These are phyloP conservation scores for Pseudevernia furfuracea DNA, from an alignment of 495 filamentous ascomycete genomes.

Conservation along the genomic window DNA sequence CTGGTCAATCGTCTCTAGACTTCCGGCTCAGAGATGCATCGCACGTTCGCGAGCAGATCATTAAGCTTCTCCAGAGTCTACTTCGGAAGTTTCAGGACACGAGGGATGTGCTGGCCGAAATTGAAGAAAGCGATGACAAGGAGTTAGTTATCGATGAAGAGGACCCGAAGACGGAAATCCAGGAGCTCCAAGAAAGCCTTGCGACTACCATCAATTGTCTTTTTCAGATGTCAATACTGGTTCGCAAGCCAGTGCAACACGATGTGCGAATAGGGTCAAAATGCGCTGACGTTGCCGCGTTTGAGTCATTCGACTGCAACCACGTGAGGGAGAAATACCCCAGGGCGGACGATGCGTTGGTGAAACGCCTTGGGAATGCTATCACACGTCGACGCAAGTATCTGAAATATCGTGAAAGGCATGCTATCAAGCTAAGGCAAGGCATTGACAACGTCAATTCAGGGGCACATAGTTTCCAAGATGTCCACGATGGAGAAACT, in stretches of 20 bases:
- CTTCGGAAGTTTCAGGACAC: background rate
- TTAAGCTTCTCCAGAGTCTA: background rate
- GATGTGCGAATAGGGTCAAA: constrained; percentile 29
- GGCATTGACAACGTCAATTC: constrained; percentile 4
- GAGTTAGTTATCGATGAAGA: background rate
- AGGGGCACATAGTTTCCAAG: background rate
- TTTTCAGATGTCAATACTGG: constrained; percentile 25
- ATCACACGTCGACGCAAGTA: constrained; percentile 37
- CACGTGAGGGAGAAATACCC: constrained; percentile 31
- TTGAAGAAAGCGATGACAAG: background rate
- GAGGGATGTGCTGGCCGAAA: background rate
- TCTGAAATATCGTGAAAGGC: constrained; percentile 37
- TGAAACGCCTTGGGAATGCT: constrained; percentile 35
- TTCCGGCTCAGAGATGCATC: constrained; percentile 17
- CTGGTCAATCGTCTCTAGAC: constrained; percentile 23
- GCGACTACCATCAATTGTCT: constrained; percentile 21
- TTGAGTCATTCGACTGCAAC: constrained; percentile 27
- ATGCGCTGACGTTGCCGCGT: constrained; percentile 24
- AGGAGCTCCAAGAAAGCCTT: constrained; percentile 11
- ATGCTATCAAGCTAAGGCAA: constrained; percentile 33
- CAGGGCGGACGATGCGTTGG: constrained; percentile 22
- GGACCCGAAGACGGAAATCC: constrained; percentile 5
- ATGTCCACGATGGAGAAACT: background rate
- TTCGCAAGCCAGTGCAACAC: constrained; percentile 31
- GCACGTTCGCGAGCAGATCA: background rate